These are phyloP conservation scores for Neoascochyta sp. DNA, from an alignment of 2,329 filamentous ascomycete species.

Conservation along the genomic window DNA sequence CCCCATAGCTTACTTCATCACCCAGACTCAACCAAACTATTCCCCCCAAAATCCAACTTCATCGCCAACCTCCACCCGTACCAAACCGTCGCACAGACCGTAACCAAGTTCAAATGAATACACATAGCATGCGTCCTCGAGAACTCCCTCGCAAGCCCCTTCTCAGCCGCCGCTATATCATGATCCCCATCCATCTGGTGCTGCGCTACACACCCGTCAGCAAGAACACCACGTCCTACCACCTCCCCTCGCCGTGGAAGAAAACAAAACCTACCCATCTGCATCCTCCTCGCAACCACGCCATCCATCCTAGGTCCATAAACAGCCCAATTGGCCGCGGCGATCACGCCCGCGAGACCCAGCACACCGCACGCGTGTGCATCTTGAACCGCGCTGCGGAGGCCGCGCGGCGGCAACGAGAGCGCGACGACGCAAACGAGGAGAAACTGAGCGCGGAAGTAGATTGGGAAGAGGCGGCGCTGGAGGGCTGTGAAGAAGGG, in stretches of 20 bases:
- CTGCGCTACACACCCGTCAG: constrained; percentile 11
- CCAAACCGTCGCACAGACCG: constrained; percentile 30
- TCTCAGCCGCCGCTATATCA: background rate
- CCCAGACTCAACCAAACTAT: too few species aligned
- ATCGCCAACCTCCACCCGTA: constrained; percentile 25
- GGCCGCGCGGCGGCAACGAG: constrained; percentile 35
- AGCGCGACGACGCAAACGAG: constrained; percentile 34
- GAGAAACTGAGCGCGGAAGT: constrained; percentile 39
- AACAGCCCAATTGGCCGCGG: constrained; percentile 35
- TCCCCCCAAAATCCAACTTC: constrained; percentile 11
- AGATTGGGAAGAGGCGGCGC: constrained; percentile 41
- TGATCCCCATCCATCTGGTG: constrained; percentile 13
- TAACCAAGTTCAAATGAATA: constrained; percentile 44
- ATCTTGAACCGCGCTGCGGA: too few species aligned
- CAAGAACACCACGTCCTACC: background rate
- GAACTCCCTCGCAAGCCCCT: constrained; percentile 28
- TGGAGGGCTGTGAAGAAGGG: constrained; percentile 40
- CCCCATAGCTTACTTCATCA: too few species aligned
- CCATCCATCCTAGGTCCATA: constrained; percentile 37
- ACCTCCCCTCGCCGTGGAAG: too few species aligned
- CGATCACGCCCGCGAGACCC: constrained; percentile 32
- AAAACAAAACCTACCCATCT: constrained; percentile 19
- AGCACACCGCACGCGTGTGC: too few species aligned
- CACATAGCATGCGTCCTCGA: constrained; percentile 41
- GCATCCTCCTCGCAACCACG: constrained; percentile 35